phyloP scores from a whole-genome alignment of 1,284 basidiomycete genomes.

The Papiliotrema nemorosa region DNA sequence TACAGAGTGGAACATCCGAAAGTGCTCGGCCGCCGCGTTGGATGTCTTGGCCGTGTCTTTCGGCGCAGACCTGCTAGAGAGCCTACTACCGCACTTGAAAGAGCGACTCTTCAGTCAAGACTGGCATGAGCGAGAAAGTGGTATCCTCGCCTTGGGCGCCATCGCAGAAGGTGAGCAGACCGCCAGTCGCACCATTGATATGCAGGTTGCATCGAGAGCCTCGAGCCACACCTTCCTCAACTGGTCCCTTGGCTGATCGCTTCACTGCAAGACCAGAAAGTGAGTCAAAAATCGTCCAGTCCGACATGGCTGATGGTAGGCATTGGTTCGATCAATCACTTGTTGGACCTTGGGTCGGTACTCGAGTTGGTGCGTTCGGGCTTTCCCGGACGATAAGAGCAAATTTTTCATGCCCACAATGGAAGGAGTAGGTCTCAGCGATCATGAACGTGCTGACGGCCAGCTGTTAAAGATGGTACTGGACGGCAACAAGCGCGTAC shows the following conservation, averaged over 20 bases:
- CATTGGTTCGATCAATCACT: conserved; percentile 94
- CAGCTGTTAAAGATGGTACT: conserved; percentile 95
- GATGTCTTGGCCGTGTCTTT: conserved; percentile 96
- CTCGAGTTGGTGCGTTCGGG: conserved; percentile 86
- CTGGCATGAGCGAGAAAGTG: conserved; percentile 93
- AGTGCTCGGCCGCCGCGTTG: conserved; percentile 95
- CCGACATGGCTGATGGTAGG: conserved; percentile 55
- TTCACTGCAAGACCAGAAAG: conserved; percentile 87
- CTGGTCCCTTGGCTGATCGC: conserved; percentile 90
- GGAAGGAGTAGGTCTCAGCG: conserved; percentile 77
- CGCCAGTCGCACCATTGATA: neutral
- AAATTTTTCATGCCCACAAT: conserved; percentile 93
- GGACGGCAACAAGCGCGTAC: conserved; percentile 98
- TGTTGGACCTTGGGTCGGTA: conserved; percentile 99
- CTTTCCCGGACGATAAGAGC: conserved; percentile 74
- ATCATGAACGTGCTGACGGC: conserved; percentile 6
- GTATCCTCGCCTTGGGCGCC: conserved; percentile 91
- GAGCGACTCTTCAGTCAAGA: conserved; percentile 89
- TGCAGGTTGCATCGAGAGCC: conserved; percentile 88
- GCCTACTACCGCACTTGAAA: conserved; percentile 85
- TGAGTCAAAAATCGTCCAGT: conserved; percentile 37
- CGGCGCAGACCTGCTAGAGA: conserved; percentile 77
- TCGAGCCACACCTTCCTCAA: conserved; percentile 89
- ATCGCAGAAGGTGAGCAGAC: conserved; percentile 83
- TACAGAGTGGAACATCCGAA: conserved; percentile 98